These are phyloP conservation scores for Puccinia polysora DNA, from an alignment of 1,284 basidiomycete species.

Conservation along the genomic window DNA sequence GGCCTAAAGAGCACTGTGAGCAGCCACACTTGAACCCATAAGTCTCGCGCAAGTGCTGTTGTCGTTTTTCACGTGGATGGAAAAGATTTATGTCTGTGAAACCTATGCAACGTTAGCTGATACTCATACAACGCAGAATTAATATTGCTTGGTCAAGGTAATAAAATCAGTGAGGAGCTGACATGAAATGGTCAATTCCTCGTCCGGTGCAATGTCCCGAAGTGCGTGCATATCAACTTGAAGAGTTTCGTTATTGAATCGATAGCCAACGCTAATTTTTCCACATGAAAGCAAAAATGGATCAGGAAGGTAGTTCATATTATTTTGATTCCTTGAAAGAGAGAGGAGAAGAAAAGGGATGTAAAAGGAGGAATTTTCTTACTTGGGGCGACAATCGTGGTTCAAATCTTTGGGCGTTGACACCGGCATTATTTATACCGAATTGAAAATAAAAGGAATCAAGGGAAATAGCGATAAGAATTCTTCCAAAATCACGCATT, in stretches of 20 bases:
- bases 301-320: neutral
- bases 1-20: conserved; percentile 24
- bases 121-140: neutral
- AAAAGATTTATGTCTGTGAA: conserved; percentile 10
- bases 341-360: neutral
- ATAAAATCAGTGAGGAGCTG: neutral
- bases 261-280: conserved; percentile 6
- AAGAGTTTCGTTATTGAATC: conserved; percentile 24
- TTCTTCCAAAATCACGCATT: too few relatives aligned
- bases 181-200: conserved; percentile 32
- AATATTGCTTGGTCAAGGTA: neutral
- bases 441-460: too few relatives aligned
- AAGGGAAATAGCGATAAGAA: too few relatives aligned
- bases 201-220: conserved; percentile 30
- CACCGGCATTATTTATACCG: too few relatives aligned
- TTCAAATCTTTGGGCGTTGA: conserved; percentile 13
- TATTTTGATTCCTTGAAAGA: neutral
- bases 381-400: conserved; percentile 35
- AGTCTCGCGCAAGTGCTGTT: neutral
- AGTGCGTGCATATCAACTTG: conserved; percentile 36
- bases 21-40: conserved; percentile 38
- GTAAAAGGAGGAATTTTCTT: neutral
- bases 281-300: neutral
- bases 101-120: neutral
- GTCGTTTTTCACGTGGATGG: conserved; percentile 4